Evolutionary conservation across 148 eudicot genomes (phyloP).

Genomic region (Dianthus caryophyllus): DNA sequence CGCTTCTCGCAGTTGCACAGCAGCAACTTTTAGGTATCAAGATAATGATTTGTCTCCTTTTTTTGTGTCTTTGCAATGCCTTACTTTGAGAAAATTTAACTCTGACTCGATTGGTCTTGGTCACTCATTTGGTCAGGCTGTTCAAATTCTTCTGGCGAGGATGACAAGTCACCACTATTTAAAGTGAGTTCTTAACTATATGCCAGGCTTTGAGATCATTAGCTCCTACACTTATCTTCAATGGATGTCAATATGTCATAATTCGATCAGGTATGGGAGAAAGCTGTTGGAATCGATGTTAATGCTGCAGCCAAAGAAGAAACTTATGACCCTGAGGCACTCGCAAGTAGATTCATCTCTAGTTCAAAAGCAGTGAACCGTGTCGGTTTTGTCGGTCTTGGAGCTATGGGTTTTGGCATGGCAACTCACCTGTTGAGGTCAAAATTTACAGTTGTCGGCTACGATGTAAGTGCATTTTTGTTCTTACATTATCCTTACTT

Average conservation of each 20-base stretch:
- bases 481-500: constrained; percentile 6
- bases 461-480: constrained; percentile 53
- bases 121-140: constrained; percentile 40
- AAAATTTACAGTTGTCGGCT: constrained; percentile 67
- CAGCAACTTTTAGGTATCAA: constrained; percentile 92
- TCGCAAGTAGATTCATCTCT: constrained; percentile 45
- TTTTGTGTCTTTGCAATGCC: background rate
- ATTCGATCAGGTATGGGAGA: constrained; percentile 65
- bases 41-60: background rate
- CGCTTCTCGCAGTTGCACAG: constrained; percentile 84
- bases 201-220: background rate
- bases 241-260: constrained; percentile 12
- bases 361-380: constrained; percentile 46
- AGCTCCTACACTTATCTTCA: background rate
- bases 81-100: background rate
- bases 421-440: constrained; percentile 88
- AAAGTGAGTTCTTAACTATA: constrained; percentile 46
- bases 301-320: constrained; percentile 68
- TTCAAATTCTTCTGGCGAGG: constrained; percentile 37
- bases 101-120: constrained; percentile 15
- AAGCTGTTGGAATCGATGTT: constrained; percentile 61
- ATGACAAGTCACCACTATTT: constrained; percentile 44
- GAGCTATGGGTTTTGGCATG: constrained; percentile 99
- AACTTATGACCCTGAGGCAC: constrained; percentile 66
- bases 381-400: constrained; percentile 92